phyloP scores from a whole-genome alignment of 345 rosid genomes.

The Sonneratia caseolaris region DNA sequence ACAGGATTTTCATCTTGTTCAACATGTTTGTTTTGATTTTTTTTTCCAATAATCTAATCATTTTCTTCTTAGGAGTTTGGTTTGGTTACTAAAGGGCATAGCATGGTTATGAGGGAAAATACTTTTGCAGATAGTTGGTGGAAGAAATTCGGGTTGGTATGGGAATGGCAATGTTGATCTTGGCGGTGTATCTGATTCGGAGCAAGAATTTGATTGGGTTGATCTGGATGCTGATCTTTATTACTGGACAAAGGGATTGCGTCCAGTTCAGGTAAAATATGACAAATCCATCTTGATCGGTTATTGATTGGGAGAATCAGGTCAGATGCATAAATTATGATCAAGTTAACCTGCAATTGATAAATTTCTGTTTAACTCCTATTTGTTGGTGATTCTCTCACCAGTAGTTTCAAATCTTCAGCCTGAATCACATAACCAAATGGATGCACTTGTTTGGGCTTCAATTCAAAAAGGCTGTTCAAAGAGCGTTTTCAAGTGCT shows the following conservation, averaged over 20 bases:
- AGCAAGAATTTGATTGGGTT: conserved; percentile 52
- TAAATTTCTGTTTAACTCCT: not conserved
- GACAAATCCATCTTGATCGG: not conserved
- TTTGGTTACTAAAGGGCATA: not conserved
- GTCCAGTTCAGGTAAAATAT: conserved; percentile 65
- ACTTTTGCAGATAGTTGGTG: conserved; percentile 54
- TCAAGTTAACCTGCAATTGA: not conserved
- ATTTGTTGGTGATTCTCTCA: not conserved
- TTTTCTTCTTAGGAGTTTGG: not conserved
- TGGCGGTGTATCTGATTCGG: conserved; percentile 14
- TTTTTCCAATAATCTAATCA: not conserved
- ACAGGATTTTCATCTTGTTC: not conserved
- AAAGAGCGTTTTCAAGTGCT: not conserved
- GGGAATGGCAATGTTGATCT: conserved; percentile 22
- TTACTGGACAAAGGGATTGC: conserved; percentile 58
- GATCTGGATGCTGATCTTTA: conserved; percentile 67
- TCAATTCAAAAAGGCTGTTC: not conserved
- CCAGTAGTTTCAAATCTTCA: not conserved
- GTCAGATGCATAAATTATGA: not conserved
- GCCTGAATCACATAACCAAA: not conserved
- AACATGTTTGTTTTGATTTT: not conserved
- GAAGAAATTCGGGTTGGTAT: conserved; percentile 31
- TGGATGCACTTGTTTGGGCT: not conserved
- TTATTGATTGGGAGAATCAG: not conserved
- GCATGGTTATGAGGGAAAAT: not conserved